Percentiles rank a stretch among this genome's conserved stretches.
Evolutionary conservation across 371 early-diverging fungal genomes (phyloP).

Genomic region (Dentiscutata heterogama): DNA sequence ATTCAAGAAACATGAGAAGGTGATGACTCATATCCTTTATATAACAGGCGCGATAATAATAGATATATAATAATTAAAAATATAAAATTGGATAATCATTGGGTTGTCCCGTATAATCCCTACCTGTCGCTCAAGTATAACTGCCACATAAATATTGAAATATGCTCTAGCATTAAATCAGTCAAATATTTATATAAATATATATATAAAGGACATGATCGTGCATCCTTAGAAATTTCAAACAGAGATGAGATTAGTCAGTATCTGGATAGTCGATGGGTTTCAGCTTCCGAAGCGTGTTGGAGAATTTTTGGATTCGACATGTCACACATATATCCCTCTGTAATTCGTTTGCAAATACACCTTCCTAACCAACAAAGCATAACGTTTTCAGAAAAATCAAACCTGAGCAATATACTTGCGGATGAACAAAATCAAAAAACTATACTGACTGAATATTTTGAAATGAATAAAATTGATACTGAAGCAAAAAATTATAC

Average conservation of each 20-base stretch:
- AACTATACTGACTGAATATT: conserved; percentile 50
- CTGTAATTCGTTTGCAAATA: conserved; percentile 39
- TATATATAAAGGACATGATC: conserved; percentile 54
- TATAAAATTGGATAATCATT: conserved; percentile 48
- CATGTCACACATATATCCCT: conserved; percentile 47
- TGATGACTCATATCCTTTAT: conserved; percentile 46
- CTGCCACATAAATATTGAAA: conserved; percentile 58
- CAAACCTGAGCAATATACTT: conserved; percentile 11
- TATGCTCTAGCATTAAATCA: conserved; percentile 46
- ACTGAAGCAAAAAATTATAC: conserved; percentile 28
- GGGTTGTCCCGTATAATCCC: conserved; percentile 52
- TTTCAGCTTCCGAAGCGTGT: conserved; percentile 51
- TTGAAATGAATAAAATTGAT: conserved; percentile 42
- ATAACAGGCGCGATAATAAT: conserved; percentile 23
- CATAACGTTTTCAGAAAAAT: conserved; percentile 38
- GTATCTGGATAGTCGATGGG: conserved; percentile 49
- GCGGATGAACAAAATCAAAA: background rate
- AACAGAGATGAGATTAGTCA: conserved; percentile 47
- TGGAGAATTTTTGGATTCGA: conserved; percentile 51
- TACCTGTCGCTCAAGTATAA: conserved; percentile 54
- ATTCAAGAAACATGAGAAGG: conserved; percentile 42
- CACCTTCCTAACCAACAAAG: conserved; percentile 46
- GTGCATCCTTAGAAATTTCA: conserved; percentile 33
- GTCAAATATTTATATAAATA: conserved; percentile 59
- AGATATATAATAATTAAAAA: background rate